Base-by-base conservation (phyloP, 2,329 filamentous ascomycete genomes). In the Bipolaris zeicola region DNA sequence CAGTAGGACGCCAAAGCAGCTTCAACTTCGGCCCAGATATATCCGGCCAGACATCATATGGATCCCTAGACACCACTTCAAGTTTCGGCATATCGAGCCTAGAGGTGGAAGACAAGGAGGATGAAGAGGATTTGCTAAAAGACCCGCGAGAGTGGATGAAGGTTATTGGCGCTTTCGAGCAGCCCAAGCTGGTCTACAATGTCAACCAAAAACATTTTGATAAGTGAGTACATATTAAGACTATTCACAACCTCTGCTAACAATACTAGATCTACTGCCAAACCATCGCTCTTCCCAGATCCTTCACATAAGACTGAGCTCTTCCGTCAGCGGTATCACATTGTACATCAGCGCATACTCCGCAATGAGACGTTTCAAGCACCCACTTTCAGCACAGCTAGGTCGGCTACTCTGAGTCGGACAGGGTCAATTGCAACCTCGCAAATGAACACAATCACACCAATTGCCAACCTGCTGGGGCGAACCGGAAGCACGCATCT, bases 281-380 rank as follows among this genome's bases (percentile, higher is more conserved):
- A 78, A 42, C 76, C 77, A 0, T 76, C 77, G 0, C 68, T 78
- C 7, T 79, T 99, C 61, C 92, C 96, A 0, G 81, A 85, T 7
- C 87, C 92, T 14, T 85, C 87, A 5, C 89, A 93, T 70, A 96
- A 96, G 76, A 96, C 92, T 1, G 82, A 87, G 3, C 81, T 95
- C 42, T 97, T 97, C 77, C 87, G 92, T 63, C 93, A 97, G 73
- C 86, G 93, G 61, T 98, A 96, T 75, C 90, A 96, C 67, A 85
- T 98, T 52, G 89, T 98, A 48, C 90, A 97, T 73, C 94, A 98
- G 75, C 88, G 95, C 16, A 85, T 98, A 16, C 84, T 98, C 38
- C 89, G 95, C 46, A 97, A 97, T 72, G 92, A 97, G 76, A 88
- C 91, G 18, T 99, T 99, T 67, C 93, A 97, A 74, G 87, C 87